Percentiles rank a stretch among this genome's conserved stretches.
phyloP scores from a whole-genome alignment of 2,329 filamentous ascomycete species.

The Trichoderma citrinoviride region DNA sequence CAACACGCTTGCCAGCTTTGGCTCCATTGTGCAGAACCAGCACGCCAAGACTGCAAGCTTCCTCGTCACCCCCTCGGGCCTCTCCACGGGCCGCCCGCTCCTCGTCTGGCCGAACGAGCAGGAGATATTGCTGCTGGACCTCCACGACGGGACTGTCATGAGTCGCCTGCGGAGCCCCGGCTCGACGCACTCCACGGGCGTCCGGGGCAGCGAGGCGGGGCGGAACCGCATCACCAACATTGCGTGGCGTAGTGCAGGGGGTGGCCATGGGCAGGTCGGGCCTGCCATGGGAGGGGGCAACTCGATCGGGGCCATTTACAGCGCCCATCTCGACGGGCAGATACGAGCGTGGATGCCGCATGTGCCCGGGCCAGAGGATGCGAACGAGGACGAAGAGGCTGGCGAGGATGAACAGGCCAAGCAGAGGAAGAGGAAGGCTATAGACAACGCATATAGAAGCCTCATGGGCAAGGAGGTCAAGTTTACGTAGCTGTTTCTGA shows the following conservation, averaged over 20 bases:
- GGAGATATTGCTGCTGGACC: slow-evolving; percentile 75
- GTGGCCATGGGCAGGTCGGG: slow-evolving; percentile 54
- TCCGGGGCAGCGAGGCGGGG: slow-evolving; percentile 51
- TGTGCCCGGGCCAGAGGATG: slow-evolving; percentile 49
- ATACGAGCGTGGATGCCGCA: slow-evolving; percentile 75
- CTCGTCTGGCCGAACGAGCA: slow-evolving; percentile 79
- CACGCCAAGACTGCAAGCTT: slow-evolving; percentile 61
- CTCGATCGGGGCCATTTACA: slow-evolving; percentile 63
- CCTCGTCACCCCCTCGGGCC: slow-evolving; percentile 59
- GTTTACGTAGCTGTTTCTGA: slow-evolving; percentile 42
- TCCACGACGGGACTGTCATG: slow-evolving; percentile 72
- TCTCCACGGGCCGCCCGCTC: slow-evolving; percentile 57
- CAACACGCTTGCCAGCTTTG: slow-evolving; percentile 87
- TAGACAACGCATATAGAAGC: slow-evolving; percentile 77
- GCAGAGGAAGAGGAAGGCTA: slow-evolving; percentile 67
- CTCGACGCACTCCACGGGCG: slow-evolving; percentile 44
- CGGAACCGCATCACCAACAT: slow-evolving; percentile 70
- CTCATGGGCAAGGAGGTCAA: slow-evolving; percentile 71
- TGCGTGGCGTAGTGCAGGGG: slow-evolving; percentile 66
- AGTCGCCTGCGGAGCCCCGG: slow-evolving; percentile 67
- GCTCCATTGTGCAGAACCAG: slow-evolving; percentile 73
- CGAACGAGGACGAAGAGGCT: slow-evolving; percentile 47
- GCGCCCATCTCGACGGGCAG: slow-evolving; percentile 78
- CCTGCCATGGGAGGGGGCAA: slow-evolving; percentile 59
- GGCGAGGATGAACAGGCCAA: slow-evolving; percentile 46